Conservation (phyloP, 352 stramenopile genomes). For the Phytophthora brassicae region DNA sequence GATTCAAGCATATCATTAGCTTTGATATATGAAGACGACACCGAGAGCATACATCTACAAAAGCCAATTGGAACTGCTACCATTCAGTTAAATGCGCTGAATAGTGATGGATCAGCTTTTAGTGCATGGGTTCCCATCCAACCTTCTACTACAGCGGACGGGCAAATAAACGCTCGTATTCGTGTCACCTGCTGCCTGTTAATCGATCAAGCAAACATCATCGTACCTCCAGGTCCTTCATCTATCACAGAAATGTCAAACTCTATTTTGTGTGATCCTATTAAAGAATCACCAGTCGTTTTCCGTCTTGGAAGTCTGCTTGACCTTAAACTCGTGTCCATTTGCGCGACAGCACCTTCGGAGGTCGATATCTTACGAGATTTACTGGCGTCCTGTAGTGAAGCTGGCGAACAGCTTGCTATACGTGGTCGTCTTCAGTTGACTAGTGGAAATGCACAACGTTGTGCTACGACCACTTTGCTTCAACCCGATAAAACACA, state of each 20-base stretch:
- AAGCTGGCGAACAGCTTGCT: not conserved
- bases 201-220: not conserved
- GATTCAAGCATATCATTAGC: not conserved
- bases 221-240: not conserved
- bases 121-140: not conserved
- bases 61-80: not conserved
- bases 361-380: slow-evolving; percentile 10
- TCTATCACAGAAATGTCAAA: not conserved
- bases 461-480: not conserved
- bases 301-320: slow-evolving; percentile 25
- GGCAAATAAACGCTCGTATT: not conserved
- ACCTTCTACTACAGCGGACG: not conserved
- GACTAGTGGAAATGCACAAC: slow-evolving; percentile 6
- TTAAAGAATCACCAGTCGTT: not conserved
- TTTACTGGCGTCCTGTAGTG: not conserved
- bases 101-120: not conserved
- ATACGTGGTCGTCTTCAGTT: slow-evolving; percentile 14
- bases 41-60: not conserved
- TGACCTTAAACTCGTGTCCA: slow-evolving; percentile 13
- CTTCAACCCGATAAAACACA: slow-evolving; percentile 8
- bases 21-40: not conserved
- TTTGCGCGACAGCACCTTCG: slow-evolving; percentile 6
- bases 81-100: not conserved
- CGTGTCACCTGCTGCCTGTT: not conserved
- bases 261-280: not conserved